Percentiles rank a stretch among this genome's conserved stretches.
Conservation (phyloP, 2,329 filamentous ascomycete genomes). For the Paraconiothyrium brasiliense region DNA sequence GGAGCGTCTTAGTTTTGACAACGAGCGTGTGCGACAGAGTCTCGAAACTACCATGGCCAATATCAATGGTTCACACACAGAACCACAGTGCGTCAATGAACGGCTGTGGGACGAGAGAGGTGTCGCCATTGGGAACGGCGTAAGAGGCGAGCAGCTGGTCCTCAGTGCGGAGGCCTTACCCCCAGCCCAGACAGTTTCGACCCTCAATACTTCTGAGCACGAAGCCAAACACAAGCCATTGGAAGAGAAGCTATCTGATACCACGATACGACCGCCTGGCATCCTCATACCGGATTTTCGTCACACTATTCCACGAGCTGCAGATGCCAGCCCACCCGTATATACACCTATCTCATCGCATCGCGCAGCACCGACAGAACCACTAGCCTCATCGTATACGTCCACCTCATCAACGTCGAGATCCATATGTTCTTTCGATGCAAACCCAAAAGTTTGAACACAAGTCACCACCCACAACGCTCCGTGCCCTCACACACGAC, state of each 20-base stretch:
- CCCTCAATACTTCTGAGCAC: constrained; percentile 21
- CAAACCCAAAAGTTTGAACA: constrained; percentile 1
- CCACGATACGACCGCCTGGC: constrained; percentile 42
- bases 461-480: neutral
- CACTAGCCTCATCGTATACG: constrained; percentile 2
- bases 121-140: constrained; percentile 30
- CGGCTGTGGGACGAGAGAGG: constrained; percentile 38
- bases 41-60: constrained; percentile 36
- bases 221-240: constrained; percentile 32
- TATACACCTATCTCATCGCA: neutral
- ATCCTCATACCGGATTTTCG: constrained; percentile 35
- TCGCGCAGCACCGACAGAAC: neutral
- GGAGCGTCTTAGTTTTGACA: constrained; percentile 32
- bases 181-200: constrained; percentile 16
- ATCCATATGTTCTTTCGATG: constrained; percentile 6
- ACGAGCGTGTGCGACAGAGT: constrained; percentile 36
- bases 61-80: constrained; percentile 19
- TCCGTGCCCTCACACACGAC: neutral
- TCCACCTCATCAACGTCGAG: constrained; percentile 4
- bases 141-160: constrained; percentile 25
- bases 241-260: constrained; percentile 43
- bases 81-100: constrained; percentile 35
- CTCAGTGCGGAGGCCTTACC: constrained; percentile 22
- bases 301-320: constrained; percentile 27
- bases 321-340: constrained; percentile 20